phyloP scores from a whole-genome alignment of 106 monocot species.

The Acanthochlamys bracteata region DNA sequence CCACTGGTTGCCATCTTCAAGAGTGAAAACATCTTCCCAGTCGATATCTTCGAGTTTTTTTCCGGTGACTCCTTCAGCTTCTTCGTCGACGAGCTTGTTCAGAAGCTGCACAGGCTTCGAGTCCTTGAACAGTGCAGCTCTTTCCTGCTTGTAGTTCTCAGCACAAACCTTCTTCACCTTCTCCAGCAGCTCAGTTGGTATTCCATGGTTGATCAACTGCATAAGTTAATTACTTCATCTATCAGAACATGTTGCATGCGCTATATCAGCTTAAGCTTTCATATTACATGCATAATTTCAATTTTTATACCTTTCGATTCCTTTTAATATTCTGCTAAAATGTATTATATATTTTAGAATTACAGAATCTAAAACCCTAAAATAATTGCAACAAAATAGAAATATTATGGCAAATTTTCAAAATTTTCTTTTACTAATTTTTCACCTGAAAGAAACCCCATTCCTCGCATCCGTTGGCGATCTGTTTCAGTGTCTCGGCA shows the following conservation, averaged over 20 bases:
- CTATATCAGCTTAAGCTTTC: too few relatives aligned
- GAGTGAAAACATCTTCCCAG: conserved; percentile 36
- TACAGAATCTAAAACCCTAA: too few relatives aligned
- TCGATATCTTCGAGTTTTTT: conserved; percentile 17
- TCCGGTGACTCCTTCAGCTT: not conserved
- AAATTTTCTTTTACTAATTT: too few relatives aligned
- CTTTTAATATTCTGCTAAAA: too few relatives aligned
- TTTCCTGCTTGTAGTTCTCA: conserved; percentile 39
- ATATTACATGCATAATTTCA: too few relatives aligned
- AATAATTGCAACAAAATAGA: too few relatives aligned
- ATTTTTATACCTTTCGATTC: too few relatives aligned
- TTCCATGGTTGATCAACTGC: conserved; percentile 62
- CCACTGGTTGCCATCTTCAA: conserved; percentile 19
- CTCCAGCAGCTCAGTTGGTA: conserved; percentile 38
- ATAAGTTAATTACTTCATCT: not conserved
- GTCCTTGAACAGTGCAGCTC: conserved; percentile 45
- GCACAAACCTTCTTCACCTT: conserved; percentile 20
- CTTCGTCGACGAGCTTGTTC: conserved; percentile 12
- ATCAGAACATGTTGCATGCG: too few relatives aligned
- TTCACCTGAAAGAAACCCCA: conserved; percentile 66
- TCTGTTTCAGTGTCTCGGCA: conserved; percentile 27
- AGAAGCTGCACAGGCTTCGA: conserved; percentile 33
- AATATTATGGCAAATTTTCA: too few relatives aligned
- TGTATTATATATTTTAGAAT: too few relatives aligned
- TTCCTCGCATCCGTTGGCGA: conserved; percentile 13